Conservation (phyloP, 2,329 filamentous ascomycete species). For the Orbilia brochopaga region DNA sequence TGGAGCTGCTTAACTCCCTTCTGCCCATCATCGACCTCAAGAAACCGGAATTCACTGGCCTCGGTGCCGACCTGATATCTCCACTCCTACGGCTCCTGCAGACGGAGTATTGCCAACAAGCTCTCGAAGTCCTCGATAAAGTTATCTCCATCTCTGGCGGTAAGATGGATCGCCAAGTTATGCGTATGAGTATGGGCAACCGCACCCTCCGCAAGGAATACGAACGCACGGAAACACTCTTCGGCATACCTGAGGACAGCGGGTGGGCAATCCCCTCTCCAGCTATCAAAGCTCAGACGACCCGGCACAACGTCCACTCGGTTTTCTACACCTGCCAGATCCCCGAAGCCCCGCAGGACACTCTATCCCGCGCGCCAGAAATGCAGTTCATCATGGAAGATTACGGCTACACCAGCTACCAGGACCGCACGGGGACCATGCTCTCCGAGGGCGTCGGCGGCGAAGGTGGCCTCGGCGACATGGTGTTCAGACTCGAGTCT, state of each 20-base stretch:
- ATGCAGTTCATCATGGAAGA: conserved; percentile 94
- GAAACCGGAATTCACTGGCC: conserved; percentile 83
- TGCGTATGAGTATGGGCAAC: conserved; percentile 97
- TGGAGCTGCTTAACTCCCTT: conserved; percentile 83
- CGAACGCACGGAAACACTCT: conserved; percentile 88
- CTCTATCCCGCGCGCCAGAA: conserved; percentile 72
- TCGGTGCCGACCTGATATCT: conserved; percentile 93
- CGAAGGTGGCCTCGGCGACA: conserved; percentile 76
- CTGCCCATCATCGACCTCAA: conserved; percentile 93
- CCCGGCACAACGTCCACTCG: conserved; percentile 89
- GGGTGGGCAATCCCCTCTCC: conserved; percentile 96
- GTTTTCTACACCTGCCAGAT: conserved; percentile 93
- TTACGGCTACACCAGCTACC: conserved; percentile 67
- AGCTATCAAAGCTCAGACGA: conserved; percentile 83
- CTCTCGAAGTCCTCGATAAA: conserved; percentile 87
- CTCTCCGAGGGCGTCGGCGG: conserved; percentile 80
- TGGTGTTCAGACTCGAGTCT: conserved; percentile 68
- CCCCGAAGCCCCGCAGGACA: conserved; percentile 65
- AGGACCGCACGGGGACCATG: conserved; percentile 84
- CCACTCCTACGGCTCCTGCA: conserved; percentile 86
- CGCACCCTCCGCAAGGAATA: conserved; percentile 92
- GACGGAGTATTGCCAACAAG: conserved; percentile 91
- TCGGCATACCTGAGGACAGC: conserved; percentile 92
- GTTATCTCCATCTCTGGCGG: conserved; percentile 93
- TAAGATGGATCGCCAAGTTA: conserved; percentile 89